Evolutionary conservation across 371 early-diverging fungal species (phyloP).

Genomic region (Haplosporangium sp.): DNA sequence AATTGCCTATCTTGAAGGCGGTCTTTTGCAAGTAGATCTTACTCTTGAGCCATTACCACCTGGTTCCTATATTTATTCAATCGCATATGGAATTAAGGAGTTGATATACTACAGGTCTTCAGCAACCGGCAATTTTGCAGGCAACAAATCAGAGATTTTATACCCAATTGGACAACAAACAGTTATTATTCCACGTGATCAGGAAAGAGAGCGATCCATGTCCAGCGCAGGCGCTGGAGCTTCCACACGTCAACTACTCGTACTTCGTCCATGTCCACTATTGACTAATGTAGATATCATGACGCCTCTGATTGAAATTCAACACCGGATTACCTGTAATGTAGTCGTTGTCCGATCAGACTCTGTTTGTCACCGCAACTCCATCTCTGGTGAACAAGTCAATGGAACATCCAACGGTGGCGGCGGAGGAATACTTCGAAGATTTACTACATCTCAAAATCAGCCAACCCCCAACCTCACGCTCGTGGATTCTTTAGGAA

Average conservation of each 20-base stretch:
- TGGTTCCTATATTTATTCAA: conserved; percentile 49
- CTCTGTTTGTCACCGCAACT: conserved; percentile 14
- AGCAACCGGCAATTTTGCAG: conserved; percentile 40
- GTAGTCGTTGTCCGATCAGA: conserved; percentile 44
- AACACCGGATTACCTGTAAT: conserved; percentile 50
- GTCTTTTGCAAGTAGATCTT: conserved; percentile 38
- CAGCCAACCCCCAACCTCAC: conserved; percentile 29
- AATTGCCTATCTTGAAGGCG: conserved; percentile 46
- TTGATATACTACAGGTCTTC: conserved; percentile 48
- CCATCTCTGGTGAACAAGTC: conserved; percentile 3
- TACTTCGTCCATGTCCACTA: conserved; percentile 42
- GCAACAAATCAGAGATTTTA: conserved; percentile 54
- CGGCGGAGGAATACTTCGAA: conserved; percentile 42
- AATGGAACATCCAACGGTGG: conserved; percentile 10
- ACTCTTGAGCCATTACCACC: conserved; percentile 50
- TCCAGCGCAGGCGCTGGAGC: conserved; percentile 53
- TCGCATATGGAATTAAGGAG: conserved; percentile 52
- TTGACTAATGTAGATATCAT: conserved; percentile 42
- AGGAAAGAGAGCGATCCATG: conserved; percentile 45
- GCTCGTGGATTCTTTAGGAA: conserved; percentile 43
- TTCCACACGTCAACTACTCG: conserved; percentile 50
- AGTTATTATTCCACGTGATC: conserved; percentile 51
- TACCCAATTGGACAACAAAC: conserved; percentile 56
- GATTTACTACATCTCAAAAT: conserved; percentile 42
- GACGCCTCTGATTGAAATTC: conserved; percentile 49